Evolutionary conservation across 2,329 filamentous ascomycete genomes (phyloP).

Genomic region (Fusarium nisikadoi): DNA sequence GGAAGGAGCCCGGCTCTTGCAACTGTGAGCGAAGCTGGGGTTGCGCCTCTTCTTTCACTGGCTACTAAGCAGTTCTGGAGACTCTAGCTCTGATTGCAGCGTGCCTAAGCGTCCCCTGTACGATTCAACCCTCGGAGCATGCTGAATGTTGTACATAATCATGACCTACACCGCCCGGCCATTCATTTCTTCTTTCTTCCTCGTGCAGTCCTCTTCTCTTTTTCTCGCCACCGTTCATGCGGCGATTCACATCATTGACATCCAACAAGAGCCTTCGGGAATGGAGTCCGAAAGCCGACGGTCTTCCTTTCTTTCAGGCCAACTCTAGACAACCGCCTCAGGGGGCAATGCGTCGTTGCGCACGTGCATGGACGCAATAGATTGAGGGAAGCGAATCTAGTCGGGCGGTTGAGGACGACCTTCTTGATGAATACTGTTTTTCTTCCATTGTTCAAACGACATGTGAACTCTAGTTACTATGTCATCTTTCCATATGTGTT

Average conservation of each 20-base stretch:
- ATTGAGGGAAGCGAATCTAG: slow-evolving; percentile 8
- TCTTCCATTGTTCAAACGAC: slow-evolving; percentile 13
- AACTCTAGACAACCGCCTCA: slow-evolving; percentile 11
- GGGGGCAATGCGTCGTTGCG: slow-evolving; percentile 10
- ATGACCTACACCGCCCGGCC: slow-evolving; percentile 39
- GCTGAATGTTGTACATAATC: slow-evolving; percentile 48
- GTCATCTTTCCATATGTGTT: slow-evolving; percentile 33
- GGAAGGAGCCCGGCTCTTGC: slow-evolving; percentile 79
- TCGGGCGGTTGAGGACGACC: slow-evolving; percentile 30
- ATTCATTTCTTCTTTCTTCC: slow-evolving; percentile 30
- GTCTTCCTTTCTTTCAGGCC: slow-evolving; percentile 18
- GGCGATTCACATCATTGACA: slow-evolving; percentile 12
- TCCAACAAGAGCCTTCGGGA: slow-evolving; percentile 17
- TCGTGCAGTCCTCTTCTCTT: slow-evolving; percentile 19
- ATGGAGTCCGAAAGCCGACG: slow-evolving; percentile 26
- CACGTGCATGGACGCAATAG: not conserved
- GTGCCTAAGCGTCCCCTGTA: slow-evolving; percentile 28
- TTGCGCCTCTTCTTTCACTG: slow-evolving; percentile 48
- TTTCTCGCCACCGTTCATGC: slow-evolving; percentile 15
- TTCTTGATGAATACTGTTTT: slow-evolving; percentile 23
- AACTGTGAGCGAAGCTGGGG: slow-evolving; percentile 86
- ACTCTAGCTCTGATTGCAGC: slow-evolving; percentile 29
- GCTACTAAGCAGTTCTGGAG: slow-evolving; percentile 30
- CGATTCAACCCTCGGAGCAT: slow-evolving; percentile 29
- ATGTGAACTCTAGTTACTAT: slow-evolving; percentile 19